Evolutionary conservation across 2,329 filamentous ascomycete species (phyloP).

Genomic region (Sporothrix schenckii): DNA sequence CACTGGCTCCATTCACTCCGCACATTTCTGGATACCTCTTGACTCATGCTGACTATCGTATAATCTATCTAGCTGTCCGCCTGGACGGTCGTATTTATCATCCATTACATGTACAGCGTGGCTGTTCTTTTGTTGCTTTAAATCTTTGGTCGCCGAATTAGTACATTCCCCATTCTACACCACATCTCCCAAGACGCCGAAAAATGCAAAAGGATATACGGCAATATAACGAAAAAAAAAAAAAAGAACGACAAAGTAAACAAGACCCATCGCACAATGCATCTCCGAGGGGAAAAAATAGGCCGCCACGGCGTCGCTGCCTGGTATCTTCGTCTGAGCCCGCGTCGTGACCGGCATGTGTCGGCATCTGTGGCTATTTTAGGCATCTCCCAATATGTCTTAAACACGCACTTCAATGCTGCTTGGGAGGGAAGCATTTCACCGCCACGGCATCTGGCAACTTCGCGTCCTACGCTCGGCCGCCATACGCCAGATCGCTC

Average conservation of each 20-base stretch:
- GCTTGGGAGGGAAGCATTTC: not conserved
- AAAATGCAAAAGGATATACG: slow-evolving; percentile 31
- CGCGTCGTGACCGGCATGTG: not conserved
- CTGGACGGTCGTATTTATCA: slow-evolving; percentile 5
- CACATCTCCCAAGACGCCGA: slow-evolving; percentile 9
- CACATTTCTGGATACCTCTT: not conserved
- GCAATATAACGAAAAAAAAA: slow-evolving; percentile 16
- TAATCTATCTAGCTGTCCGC: slow-evolving; percentile 1
- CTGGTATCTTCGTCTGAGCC: not conserved
- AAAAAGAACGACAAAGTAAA: not conserved
- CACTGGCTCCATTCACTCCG: not conserved
- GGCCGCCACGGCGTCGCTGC: not conserved
- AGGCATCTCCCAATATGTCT: not conserved
- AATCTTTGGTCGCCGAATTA: not conserved
- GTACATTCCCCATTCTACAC: not conserved
- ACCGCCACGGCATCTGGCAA: not conserved
- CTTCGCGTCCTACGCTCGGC: not conserved
- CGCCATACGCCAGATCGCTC: not conserved
- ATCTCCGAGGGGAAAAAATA: slow-evolving; percentile 1
- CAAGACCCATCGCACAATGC: slow-evolving; percentile 8
- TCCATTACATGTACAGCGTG: not conserved
- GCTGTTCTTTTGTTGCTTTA: slow-evolving; percentile 4
- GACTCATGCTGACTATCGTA: slow-evolving; percentile 25
- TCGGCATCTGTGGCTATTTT: not conserved
- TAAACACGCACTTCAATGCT: not conserved